Evolutionary conservation across 306 rosid genomes (phyloP), one percentile per base, ranked within the genome.

Genomic region (Mimosa pudica): DNA sequence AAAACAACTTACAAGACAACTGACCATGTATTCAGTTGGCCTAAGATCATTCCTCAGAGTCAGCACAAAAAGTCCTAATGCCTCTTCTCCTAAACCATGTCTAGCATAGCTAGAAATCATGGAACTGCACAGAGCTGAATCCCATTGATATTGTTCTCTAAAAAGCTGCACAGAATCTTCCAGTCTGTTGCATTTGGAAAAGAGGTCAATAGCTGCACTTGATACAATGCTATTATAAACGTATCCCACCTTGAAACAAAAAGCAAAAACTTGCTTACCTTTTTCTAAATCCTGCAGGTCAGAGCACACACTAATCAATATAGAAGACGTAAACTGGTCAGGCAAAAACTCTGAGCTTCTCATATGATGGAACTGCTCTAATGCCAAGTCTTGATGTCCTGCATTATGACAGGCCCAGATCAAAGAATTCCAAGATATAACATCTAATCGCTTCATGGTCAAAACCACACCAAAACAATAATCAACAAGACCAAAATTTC

Each of bases 121-220:
- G 85, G 94, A 87, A 87, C 88, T 86, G 78, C 89, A 87, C 42
- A 89, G 75, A n/a, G 88, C 86, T 48, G 83, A 84, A 79, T 90
- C 93, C 94, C 85, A 86, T 74, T 57, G 84, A 74, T 85, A 84
- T 62, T 85, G 82, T 74, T 88, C 92, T 71, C 79, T 77, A 81
- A 92, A 92, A 57, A 89, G 84, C 84, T 42, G 79, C 41, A 88
- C 84, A 24, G 96, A 92, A 72, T 85, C 92, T 82, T 82, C 87
- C 87, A 92, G 85, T 90, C 93, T 88, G 91, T 87, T 89, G 94
- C 97, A 94, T 81, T 89, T 89, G 78, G 97, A 94, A 88, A 89
- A 85, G 80, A 94, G 83, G 82, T 92, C 93, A 92, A 94, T 92
- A 84, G 88, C 85, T 68, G 97, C 92, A 87, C 98, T 81, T 13